Evolutionary conservation across 2,329 filamentous ascomycete species (phyloP).

Genomic region (Xylariaceae sp.): DNA sequence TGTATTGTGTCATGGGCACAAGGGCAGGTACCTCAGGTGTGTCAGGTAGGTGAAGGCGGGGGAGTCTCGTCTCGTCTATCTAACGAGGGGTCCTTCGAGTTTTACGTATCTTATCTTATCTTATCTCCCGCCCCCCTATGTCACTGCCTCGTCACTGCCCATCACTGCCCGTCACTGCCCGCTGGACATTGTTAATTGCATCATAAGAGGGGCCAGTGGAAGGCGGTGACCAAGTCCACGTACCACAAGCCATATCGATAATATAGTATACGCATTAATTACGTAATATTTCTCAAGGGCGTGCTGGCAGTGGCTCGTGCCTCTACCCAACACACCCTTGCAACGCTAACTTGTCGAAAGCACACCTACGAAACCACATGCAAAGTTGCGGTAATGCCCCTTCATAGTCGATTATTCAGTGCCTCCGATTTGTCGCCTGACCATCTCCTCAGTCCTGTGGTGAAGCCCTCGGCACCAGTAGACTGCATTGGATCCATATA

Average conservation of each 20-base stretch:
- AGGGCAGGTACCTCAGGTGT: not conserved
- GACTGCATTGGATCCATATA: not conserved
- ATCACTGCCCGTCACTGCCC: no score
- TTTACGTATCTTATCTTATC: constrained; percentile 1
- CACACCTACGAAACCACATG: not conserved
- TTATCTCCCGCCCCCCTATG: not conserved
- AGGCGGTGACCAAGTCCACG: no score
- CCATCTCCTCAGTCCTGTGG: not conserved
- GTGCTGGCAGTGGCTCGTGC: constrained; percentile 15
- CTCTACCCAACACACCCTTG: constrained; percentile 5
- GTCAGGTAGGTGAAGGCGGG: not conserved
- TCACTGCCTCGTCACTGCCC: no score
- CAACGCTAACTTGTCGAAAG: not conserved
- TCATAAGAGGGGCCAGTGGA: no score
- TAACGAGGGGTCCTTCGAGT: not conserved
- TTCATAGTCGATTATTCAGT: not conserved
- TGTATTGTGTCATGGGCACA: not conserved
- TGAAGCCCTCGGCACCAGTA: not conserved
- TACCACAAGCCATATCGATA: no score
- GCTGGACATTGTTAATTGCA: no score
- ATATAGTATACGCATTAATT: no score
- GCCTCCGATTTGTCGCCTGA: not conserved
- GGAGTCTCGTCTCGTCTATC: not conserved
- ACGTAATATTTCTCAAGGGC: no score
- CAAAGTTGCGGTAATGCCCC: not conserved